Percentiles rank a stretch among this genome's conserved stretches.
phyloP scores from a whole-genome alignment of 129 eudicot species.

The Flaveria bidentis region DNA sequence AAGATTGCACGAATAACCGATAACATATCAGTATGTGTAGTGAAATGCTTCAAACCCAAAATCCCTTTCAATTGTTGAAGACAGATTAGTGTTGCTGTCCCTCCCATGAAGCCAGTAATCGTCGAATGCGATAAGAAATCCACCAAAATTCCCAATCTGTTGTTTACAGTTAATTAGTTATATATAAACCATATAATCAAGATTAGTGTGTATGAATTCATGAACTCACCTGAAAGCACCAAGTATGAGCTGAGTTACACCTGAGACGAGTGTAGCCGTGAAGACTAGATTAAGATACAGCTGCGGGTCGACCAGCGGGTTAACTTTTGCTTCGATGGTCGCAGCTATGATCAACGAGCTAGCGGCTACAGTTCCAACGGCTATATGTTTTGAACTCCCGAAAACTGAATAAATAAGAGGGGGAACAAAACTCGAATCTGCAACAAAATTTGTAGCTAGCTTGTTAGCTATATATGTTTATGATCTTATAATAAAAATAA shows the following conservation, averaged over 20 bases:
- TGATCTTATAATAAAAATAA: no score
- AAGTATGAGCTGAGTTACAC: constrained; percentile 61
- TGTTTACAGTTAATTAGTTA: constrained; percentile 16
- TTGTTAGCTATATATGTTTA: no score
- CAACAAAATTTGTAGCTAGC: background rate
- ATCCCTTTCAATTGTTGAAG: constrained; percentile 85
- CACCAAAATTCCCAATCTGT: constrained; percentile 79
- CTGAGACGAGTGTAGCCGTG: constrained; percentile 77
- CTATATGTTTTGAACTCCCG: constrained; percentile 83
- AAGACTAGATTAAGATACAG: constrained; percentile 65
- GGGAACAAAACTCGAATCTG: constrained; percentile 93
- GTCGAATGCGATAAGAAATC: constrained; percentile 94
- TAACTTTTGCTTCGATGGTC: constrained; percentile 50
- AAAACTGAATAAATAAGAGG: constrained; percentile 71
- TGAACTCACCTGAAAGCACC: constrained; percentile 71
- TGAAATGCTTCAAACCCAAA: constrained; percentile 83
- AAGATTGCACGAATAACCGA: constrained; percentile 56
- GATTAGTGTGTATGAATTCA: background rate
- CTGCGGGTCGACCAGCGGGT: constrained; percentile 32
- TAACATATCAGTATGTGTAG: constrained; percentile 58
- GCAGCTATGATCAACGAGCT: constrained; percentile 67
- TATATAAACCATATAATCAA: background rate
- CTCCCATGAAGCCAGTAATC: constrained; percentile 92
- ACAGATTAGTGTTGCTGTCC: constrained; percentile 71
- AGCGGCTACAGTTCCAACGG: constrained; percentile 94